These are phyloP conservation scores for Solanum ossicruentum DNA, from an alignment of 257 asterid species.

Conservation along the genomic window DNA sequence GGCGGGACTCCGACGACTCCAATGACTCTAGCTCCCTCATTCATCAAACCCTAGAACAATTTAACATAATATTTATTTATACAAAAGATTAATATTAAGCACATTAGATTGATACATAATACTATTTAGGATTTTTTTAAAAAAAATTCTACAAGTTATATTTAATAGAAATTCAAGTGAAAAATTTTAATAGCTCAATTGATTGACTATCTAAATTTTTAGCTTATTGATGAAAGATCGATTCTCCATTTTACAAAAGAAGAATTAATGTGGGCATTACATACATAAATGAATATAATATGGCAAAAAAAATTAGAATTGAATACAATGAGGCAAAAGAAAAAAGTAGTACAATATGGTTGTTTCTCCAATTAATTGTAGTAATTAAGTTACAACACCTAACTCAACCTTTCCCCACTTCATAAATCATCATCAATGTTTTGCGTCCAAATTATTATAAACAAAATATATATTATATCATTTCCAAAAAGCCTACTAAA, in stretches of 20 bases:
- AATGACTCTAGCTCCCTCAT: constrained; percentile 40
- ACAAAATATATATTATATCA: neutral
- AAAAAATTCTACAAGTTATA: neutral
- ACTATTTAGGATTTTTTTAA: neutral
- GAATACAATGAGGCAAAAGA: neutral
- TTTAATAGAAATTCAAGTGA: neutral
- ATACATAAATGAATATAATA: too few relatives aligned
- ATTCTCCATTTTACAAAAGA: too few relatives aligned
- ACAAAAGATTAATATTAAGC: neutral
- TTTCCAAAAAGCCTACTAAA: neutral
- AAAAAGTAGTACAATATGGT: neutral
- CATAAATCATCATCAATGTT: neutral
- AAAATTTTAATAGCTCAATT: too few relatives aligned
- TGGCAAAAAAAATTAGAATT: neutral
- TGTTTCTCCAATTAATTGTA: neutral
- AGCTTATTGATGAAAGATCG: too few relatives aligned
- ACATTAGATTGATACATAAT: neutral
- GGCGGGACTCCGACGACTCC: constrained; percentile 57
- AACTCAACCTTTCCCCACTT: neutral
- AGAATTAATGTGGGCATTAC: neutral
- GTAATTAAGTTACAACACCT: neutral
- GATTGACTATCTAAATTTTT: too few relatives aligned
- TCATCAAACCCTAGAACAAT: constrained; percentile 24
- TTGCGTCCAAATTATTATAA: neutral
- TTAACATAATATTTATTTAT: neutral